Base-by-base conservation (phyloP, 495 filamentous ascomycete genomes). In the Bryoglossum gracile region DNA sequence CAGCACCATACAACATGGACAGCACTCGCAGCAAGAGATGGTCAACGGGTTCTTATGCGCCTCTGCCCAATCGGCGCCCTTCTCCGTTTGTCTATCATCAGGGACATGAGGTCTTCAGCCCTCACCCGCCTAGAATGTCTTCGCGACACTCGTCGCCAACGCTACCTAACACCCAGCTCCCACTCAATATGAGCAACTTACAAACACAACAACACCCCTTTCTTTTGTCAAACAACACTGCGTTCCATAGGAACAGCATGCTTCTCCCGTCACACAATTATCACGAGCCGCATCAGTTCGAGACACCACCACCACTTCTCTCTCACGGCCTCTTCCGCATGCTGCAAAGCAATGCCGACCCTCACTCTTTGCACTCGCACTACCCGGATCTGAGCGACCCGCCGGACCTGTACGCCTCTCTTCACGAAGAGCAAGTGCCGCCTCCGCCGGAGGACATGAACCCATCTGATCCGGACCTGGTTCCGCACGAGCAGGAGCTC, bases 371-470 rank as follows among this genome's bases (percentile, higher is more conserved):
- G 24, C 73, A 77, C 38, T 73, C 67, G 36, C 81, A 80, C 56
- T 83, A 82, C 57, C 68, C 80, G 3, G 81, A 85, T 54, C 68
- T 79, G 14, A 75, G 80, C 4, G 78, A 82, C 46, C 81, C 84
- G 3, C 85, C 85, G 24, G 82, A 89, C 63, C 68, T 87, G 41
- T 87, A 84, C 48, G 81, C 80, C 5, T 81, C 82, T 3, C 69
- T 87, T 2, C 71, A 76, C 18, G 81, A 86, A 53, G 76, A 82
- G 51, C 81, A 82, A 48, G 65, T 80, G 8, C 72, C 79, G 13
- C 84, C 85, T 13, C 83, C 84, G 0, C 72, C 78, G 2, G 78
- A 86, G 47, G 84, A 88, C 61, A 85, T 88, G 81, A 79, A 84
- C 54, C 81, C 84, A 17, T 71, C 70, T 4, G 82, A 89, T 53